Evolutionary conservation across 371 early-diverging fungal genomes (phyloP).

Genomic region (Entomophthora muscae): DNA sequence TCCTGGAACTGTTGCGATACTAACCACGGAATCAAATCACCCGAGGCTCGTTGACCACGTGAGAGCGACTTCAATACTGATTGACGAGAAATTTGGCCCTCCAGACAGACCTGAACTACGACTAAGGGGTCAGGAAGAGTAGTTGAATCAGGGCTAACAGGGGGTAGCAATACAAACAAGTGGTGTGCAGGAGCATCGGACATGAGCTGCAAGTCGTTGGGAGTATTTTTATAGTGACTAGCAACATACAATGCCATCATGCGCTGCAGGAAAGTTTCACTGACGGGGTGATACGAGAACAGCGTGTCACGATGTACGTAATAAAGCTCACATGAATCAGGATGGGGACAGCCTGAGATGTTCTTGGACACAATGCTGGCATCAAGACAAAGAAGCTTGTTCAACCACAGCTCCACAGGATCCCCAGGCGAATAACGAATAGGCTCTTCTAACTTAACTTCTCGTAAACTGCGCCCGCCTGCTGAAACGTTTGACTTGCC

Average conservation of each 20-base stretch:
- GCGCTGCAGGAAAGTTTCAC: constrained; percentile 90
- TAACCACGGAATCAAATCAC: constrained; percentile 98
- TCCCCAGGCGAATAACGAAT: constrained; percentile 91
- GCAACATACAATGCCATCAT: constrained; percentile 95
- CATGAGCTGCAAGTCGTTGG: constrained; percentile 96
- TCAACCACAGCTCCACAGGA: constrained; percentile 94
- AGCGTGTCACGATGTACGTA: constrained; percentile 93
- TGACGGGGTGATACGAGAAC: constrained; percentile 88
- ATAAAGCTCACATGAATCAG: constrained; percentile 85
- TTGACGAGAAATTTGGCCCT: constrained; percentile 85
- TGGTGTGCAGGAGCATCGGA: constrained; percentile 98
- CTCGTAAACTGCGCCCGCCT: constrained; percentile 68
- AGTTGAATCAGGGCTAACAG: constrained; percentile 42
- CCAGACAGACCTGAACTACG: constrained; percentile 84
- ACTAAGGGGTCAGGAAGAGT: constrained; percentile 86
- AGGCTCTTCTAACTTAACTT: constrained; percentile 84
- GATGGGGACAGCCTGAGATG: constrained; percentile 80
- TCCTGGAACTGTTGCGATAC: constrained; percentile 91
- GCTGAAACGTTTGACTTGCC: constrained; percentile 20
- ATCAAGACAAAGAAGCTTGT: constrained; percentile 86
- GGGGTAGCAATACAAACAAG: constrained; percentile 91
- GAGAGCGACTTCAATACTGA: constrained; percentile 66
- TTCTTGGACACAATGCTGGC: constrained; percentile 53
- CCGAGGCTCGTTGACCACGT: constrained; percentile 73
- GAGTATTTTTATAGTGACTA: constrained; percentile 98